These are phyloP conservation scores for Fusarium keratoplasticum DNA, from an alignment of 2,329 filamentous ascomycete species.

Conservation along the genomic window DNA sequence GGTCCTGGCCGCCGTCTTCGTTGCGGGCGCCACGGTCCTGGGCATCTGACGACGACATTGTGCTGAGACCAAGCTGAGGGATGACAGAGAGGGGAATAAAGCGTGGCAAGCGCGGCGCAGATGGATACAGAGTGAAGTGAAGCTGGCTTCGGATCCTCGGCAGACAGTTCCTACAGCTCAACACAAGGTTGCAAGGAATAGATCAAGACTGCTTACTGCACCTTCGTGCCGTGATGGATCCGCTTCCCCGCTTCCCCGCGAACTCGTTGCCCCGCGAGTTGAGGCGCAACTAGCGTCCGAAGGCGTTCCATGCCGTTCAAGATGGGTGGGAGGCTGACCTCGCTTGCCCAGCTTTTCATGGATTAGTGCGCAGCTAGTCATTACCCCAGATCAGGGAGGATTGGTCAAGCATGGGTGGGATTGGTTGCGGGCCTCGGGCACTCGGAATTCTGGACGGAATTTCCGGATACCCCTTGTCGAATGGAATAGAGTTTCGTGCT, in stretches of 20 bases:
- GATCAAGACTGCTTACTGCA: neutral
- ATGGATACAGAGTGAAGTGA: neutral
- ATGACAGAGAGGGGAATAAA: neutral
- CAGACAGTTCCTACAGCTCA: neutral
- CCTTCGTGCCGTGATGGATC: neutral
- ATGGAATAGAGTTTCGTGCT: neutral
- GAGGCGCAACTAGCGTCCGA: neutral
- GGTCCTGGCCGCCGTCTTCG: neutral
- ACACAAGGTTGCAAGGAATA: neutral
- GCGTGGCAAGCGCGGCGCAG: neutral
- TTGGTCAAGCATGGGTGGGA: neutral
- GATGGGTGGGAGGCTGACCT: neutral
- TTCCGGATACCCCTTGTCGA: neutral
- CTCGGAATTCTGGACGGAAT: constrained; percentile 15
- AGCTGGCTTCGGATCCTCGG: neutral
- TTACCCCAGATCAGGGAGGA: neutral
- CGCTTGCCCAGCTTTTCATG: neutral
- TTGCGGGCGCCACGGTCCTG: neutral
- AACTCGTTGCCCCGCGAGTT: constrained; percentile 1
- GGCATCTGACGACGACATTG: neutral
- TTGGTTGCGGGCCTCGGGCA: neutral
- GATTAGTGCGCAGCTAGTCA: neutral
- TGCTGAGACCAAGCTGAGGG: neutral
- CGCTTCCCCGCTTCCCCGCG: constrained; percentile 8
- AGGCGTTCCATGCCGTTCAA: neutral